These are phyloP conservation scores for Solanum gandarillasii DNA, from an alignment of 257 asterid genomes.

Conservation along the genomic window DNA sequence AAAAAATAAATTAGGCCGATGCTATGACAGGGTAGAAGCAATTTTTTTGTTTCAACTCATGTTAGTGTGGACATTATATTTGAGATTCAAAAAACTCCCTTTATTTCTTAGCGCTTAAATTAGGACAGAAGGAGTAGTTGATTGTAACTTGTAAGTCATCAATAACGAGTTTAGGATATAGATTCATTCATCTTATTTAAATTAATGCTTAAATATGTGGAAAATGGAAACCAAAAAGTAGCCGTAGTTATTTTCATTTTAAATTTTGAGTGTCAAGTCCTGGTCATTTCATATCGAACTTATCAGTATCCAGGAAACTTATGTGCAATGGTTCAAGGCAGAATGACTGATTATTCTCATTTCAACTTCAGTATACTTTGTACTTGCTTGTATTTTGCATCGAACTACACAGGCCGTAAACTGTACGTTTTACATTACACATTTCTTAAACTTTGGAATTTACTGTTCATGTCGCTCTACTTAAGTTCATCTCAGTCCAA, in stretches of 20 bases:
- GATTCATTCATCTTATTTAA: background rate
- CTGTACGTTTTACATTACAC: background rate
- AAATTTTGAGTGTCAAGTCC: too few relatives aligned
- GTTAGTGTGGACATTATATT: background rate
- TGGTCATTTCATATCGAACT: too few relatives aligned
- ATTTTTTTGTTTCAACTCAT: background rate
- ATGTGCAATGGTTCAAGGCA: too few relatives aligned
- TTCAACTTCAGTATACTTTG: background rate
- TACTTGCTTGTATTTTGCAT: background rate
- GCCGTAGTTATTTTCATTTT: fast-evolving
- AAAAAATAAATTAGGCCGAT: background rate
- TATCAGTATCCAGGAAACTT: too few relatives aligned
- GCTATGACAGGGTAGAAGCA: background rate
- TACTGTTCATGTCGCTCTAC: background rate
- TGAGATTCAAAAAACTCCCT: too few relatives aligned
- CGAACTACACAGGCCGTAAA: background rate
- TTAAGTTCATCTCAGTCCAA: background rate
- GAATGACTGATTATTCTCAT: background rate
- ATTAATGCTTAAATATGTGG: background rate
- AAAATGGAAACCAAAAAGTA: background rate
- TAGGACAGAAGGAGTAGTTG: background rate
- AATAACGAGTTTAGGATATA: background rate
- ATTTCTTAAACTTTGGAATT: background rate
- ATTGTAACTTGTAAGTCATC: background rate
- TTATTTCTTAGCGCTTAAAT: too few relatives aligned